A percentile compares a stretch with the other conserved stretches of the same genome.
These are phyloP conservation scores for Clarireedia paspali DNA, from an alignment of 2,329 filamentous ascomycete species.

Conservation along the genomic window DNA sequence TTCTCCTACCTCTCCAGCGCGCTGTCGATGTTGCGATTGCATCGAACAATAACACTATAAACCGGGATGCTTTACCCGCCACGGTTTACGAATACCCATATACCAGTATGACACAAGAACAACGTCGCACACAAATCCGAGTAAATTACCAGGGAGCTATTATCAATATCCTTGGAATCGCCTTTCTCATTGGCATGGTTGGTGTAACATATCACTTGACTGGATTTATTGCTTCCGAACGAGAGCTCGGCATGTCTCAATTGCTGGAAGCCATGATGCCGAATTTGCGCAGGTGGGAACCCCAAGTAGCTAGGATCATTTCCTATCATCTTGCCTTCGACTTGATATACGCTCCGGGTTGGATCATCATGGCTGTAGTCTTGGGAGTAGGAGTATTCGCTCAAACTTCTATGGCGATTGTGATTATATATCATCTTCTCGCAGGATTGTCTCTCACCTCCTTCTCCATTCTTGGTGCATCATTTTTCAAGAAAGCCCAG, in stretches of 20 bases:
- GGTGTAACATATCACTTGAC: slow-evolving; percentile 82
- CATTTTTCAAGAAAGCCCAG: slow-evolving; percentile 82
- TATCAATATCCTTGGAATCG: slow-evolving; percentile 68
- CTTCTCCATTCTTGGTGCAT: slow-evolving; percentile 71
- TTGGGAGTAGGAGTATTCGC: slow-evolving; percentile 56
- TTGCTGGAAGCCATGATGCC: slow-evolving; percentile 90
- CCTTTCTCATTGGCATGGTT: slow-evolving; percentile 71
- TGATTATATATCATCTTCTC: slow-evolving; percentile 68
- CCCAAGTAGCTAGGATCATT: slow-evolving; percentile 68
- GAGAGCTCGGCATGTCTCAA: slow-evolving; percentile 81
- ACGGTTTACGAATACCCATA: slow-evolving; percentile 64
- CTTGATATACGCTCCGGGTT: slow-evolving; percentile 71
- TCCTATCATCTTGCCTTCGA: slow-evolving; percentile 77
- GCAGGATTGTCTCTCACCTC: slow-evolving; percentile 71
- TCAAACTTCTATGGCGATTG: slow-evolving; percentile 54
- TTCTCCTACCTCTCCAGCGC: slow-evolving; percentile 70
- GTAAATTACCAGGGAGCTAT: slow-evolving; percentile 64
- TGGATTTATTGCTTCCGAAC: slow-evolving; percentile 76
- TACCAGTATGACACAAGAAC: slow-evolving; percentile 60
- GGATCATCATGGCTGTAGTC: slow-evolving; percentile 68
- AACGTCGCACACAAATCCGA: slow-evolving; percentile 59
- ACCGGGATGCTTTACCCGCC: slow-evolving; percentile 34
- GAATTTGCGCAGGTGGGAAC: slow-evolving; percentile 64
- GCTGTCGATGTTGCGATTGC: slow-evolving; percentile 71
- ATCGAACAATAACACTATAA: slow-evolving; percentile 38